These are phyloP conservation scores for Cladosporium velox DNA, from an alignment of 2,329 filamentous ascomycete species.

Conservation along the genomic window DNA sequence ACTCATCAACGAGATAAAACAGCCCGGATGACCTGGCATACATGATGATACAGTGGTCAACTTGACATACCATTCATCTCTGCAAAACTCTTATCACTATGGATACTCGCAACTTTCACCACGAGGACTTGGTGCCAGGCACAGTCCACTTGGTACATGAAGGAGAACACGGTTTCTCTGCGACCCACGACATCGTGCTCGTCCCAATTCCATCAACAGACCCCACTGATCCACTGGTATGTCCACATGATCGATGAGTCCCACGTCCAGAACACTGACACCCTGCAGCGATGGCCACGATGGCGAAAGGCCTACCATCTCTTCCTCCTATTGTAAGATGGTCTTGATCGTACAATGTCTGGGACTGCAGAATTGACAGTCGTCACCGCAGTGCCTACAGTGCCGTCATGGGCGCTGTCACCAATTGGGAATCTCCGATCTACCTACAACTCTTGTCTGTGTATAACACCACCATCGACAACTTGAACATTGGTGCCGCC, in stretches of 20 bases:
- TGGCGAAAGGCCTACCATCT: conserved; percentile 25
- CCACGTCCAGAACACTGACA: not conserved
- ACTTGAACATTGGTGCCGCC: conserved; percentile 23
- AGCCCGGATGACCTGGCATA: not conserved
- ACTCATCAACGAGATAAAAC: not conserved
- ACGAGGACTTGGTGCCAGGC: conserved; percentile 36
- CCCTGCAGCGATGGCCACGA: conserved; percentile 19
- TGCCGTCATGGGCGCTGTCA: conserved; percentile 26
- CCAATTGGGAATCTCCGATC: conserved; percentile 26
- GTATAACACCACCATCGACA: conserved; percentile 21
- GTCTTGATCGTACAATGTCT: not conserved
- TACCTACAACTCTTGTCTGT: conserved; percentile 23
- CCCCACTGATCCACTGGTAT: conserved; percentile 23
- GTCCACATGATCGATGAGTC: not conserved
- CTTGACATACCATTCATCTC: not conserved
- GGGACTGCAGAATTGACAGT: not conserved
- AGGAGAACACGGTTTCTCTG: conserved; percentile 1
- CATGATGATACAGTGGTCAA: not conserved
- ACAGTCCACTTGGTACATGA: conserved; percentile 43
- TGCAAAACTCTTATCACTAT: not conserved
- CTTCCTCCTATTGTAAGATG: conserved; percentile 21
- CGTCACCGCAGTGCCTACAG: conserved; percentile 16
- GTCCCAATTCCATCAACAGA: conserved; percentile 24
- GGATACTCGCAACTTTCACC: conserved; percentile 1
- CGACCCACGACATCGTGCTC: conserved; percentile 24